These are phyloP conservation scores for Gynandropsis gynandra DNA, from an alignment of 345 rosid genomes.

Conservation along the genomic window DNA sequence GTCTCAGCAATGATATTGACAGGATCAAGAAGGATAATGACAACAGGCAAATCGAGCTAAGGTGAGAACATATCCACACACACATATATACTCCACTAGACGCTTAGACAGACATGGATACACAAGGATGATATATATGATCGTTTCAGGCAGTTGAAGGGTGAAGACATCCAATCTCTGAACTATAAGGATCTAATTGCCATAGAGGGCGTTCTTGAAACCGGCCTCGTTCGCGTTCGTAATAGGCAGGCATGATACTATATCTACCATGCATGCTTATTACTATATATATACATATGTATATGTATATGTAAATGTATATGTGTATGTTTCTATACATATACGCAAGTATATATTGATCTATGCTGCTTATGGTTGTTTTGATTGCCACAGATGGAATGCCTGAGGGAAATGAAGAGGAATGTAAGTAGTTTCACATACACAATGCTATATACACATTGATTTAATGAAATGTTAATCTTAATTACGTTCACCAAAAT, in stretches of 20 bases:
- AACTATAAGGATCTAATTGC: slow-evolving; percentile 36
- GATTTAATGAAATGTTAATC: neutral
- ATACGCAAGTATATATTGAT: too few relatives aligned
- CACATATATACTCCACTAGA: too few relatives aligned
- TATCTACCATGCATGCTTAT: neutral
- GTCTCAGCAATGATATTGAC: slow-evolving; percentile 51
- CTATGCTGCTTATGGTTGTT: too few relatives aligned
- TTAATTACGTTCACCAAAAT: too few relatives aligned
- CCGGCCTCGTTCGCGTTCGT: slow-evolving; percentile 39
- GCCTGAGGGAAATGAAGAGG: slow-evolving; percentile 23
- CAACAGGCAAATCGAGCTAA: slow-evolving; percentile 56
- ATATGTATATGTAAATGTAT: too few relatives aligned
- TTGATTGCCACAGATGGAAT: slow-evolving; percentile 25
- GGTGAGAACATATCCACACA: slow-evolving; percentile 20
- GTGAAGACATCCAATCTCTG: slow-evolving; percentile 46
- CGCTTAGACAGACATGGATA: neutral
- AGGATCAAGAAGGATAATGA: slow-evolving; percentile 63
- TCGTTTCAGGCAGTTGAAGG: slow-evolving; percentile 42
- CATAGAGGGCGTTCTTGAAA: slow-evolving; percentile 45
- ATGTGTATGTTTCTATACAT: too few relatives aligned
- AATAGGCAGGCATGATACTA: slow-evolving; percentile 32
- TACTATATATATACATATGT: neutral
- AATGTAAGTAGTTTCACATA: slow-evolving; percentile 24
- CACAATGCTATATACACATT: too few relatives aligned
- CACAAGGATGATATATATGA: neutral